Evolutionary conservation across 2,329 filamentous ascomycete genomes (phyloP), one percentile per base, ranked within the genome.

Genomic region (Verticillium albo-atrum): DNA sequence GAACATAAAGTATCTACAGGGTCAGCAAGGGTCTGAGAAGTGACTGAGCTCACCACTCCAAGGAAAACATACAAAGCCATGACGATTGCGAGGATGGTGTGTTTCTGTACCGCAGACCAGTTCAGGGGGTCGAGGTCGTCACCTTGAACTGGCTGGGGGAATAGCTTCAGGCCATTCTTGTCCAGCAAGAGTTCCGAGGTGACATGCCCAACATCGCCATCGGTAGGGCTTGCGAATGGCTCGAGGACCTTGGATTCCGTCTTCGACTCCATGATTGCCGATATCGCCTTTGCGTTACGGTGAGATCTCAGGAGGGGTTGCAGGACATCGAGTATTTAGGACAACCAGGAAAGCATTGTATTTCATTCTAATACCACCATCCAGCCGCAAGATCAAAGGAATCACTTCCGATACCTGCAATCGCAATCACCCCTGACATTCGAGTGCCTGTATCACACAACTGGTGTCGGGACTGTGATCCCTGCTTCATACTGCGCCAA

Each of bases 91-190:
- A 84, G 70, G 51, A 82, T 79, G 2, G 64, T 67, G 66, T 82
- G 74, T 64, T 84, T 84, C 63, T 77, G 77, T 10, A 71, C 54
- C 3, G 60, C 66, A 0, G 77, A 70, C 80, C 81, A 85, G 64
- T 83, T 85, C 55, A 85, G 69, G n/a, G 82, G 82, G 63, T 85
- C 82, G 23, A 83, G 68, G 1, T 72, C 66, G 63, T 83, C 81
- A 25, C 70, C 65, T 23, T 64, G 63, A 55, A 68, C 63, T 23
- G 70, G 70, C 51, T 72, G 69, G 3, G 70, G 65, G 74, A 77
- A 63, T 54, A 75, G 74, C 70, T 77, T 63, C 60, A 71, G 63
- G 51, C 68, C 67, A 56, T 69, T 60, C 15, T 65, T 64, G 23
- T 62, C 62, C 12, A 68, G 58, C 10, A 27, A n/a, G 15, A 64